Percentiles rank a stretch among this genome's conserved stretches.
phyloP scores from a whole-genome alignment of 805 yeast species.

The Cyberlindnera veronae region DNA sequence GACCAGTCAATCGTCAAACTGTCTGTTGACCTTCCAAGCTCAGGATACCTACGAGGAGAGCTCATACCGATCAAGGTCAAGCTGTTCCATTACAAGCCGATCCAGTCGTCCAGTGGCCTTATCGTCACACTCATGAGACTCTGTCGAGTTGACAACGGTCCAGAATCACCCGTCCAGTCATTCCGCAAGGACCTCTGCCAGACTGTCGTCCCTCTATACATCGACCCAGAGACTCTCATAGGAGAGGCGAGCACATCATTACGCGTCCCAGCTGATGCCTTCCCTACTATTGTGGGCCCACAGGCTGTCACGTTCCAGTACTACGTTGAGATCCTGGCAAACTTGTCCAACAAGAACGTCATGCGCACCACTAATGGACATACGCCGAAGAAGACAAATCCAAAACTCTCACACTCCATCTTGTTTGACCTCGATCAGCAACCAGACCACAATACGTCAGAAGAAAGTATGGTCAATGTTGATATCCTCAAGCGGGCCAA shows the following conservation, averaged over 20 bases:
- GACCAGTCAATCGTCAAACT: slow-evolving; percentile 32
- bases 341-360: slow-evolving; percentile 59
- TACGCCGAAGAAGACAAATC: slow-evolving; percentile 24
- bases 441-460: slow-evolving; percentile 20
- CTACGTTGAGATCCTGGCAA: slow-evolving; percentile 78
- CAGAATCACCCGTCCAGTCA: slow-evolving; percentile 47
- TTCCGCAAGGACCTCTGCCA: slow-evolving; percentile 84
- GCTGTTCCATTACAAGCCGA: slow-evolving; percentile 65
- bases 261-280: slow-evolving; percentile 77
- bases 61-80: slow-evolving; percentile 65
- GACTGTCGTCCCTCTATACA: slow-evolving; percentile 67
- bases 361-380: slow-evolving; percentile 22
- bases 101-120: slow-evolving; percentile 68
- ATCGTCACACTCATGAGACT: slow-evolving; percentile 78
- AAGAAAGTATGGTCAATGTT: slow-evolving; percentile 60
- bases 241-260: slow-evolving; percentile 60
- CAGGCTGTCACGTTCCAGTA: slow-evolving; percentile 77
- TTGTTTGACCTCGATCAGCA: slow-evolving; percentile 27
- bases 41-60: slow-evolving; percentile 82
- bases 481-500: slow-evolving; percentile 72
- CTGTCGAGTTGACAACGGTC: slow-evolving; percentile 62
- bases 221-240: slow-evolving; percentile 62
- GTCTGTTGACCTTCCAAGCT: slow-evolving; percentile 46
- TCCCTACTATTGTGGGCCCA: slow-evolving; percentile 76
- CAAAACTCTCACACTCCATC: slow-evolving; percentile 23